Base-by-base conservation (phyloP, 495 filamentous ascomycete genomes). In the Margaritispora aquatica region DNA sequence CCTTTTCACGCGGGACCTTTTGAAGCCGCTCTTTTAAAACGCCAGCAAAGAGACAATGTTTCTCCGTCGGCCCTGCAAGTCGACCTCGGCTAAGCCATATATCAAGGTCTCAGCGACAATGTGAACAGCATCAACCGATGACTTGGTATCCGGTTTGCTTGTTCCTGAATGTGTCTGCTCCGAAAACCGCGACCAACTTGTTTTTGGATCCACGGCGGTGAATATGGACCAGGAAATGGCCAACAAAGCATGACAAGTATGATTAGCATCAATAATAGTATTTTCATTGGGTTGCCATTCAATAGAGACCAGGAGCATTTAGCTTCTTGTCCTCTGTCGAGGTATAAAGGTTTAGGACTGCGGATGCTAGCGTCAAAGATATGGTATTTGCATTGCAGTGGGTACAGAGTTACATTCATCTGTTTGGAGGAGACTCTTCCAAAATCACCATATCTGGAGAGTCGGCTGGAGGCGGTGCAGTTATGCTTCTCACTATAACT, bases 401-500 rank as follows among this genome's bases (percentile, higher is more conserved):
- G 88, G 80, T 90, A n/a, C 79, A 88, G 58, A 76, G 82, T 56
- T 74, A 90, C 63, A 89, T 90, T 58, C 69, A 73, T 57, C 73
- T 77, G 2, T 90, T 92, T 63, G 86, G 87, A 2, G 88, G 88
- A 15, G 81, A 92, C 65, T 75, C 82, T 4, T 61, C 66, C 22
- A 71, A 76, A 51, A 80, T 92, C 46, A 94, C 89, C 0, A 77
- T 92, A 17, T 76, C 79, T 57, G 89, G 89, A 17, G 82, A 89
- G 57, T 87, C 83, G 5, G 85, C 88, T 2, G 88, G 88, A 29
- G 87, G 74, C 11, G 85, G 83, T 0, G 77, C 75, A 0, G 80
- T 89, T 55, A 73, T 88, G 71, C 83, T 88, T 57, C 86, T 88
- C 57, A 75, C 86, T 50, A 84, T 81, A 0, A 78, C 80, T 0